Evolutionary conservation across 2,329 filamentous ascomycete species (phyloP).

Genomic region (Diaporthe vexans): DNA sequence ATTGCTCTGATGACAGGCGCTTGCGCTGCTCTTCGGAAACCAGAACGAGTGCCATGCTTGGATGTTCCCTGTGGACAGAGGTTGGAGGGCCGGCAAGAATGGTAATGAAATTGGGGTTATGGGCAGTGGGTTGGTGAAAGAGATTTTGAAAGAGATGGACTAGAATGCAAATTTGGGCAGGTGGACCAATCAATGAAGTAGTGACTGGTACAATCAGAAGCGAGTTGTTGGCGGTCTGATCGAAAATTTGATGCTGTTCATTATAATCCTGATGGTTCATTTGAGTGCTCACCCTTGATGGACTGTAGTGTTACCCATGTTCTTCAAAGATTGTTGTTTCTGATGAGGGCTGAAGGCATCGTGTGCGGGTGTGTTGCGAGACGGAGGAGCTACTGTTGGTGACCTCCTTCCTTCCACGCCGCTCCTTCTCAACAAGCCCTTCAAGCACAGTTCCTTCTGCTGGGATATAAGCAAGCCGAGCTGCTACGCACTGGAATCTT

Average conservation of each 20-base stretch:
- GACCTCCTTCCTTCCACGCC: too few relatives aligned
- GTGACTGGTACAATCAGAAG: neutral
- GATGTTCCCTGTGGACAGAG: neutral
- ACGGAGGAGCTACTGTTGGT: too few relatives aligned
- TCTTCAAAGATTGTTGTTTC: neutral
- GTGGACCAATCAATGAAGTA: neutral
- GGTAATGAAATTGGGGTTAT: neutral
- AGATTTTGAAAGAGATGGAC: neutral
- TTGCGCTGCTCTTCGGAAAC: neutral
- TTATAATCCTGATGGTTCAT: neutral
- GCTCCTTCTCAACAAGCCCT: too few relatives aligned
- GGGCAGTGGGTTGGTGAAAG: neutral
- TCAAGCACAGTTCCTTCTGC: too few relatives aligned
- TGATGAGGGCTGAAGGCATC: too few relatives aligned
- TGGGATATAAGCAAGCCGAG: too few relatives aligned
- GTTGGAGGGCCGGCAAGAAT: neutral
- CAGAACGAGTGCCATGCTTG: neutral
- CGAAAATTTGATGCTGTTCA: neutral
- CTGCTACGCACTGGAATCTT: neutral
- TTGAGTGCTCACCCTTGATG: neutral
- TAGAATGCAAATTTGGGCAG: neutral
- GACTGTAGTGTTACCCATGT: neutral
- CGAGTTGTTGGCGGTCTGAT: neutral
- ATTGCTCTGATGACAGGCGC: neutral
- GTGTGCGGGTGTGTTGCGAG: too few relatives aligned